These are phyloP conservation scores for Blastobotrys illinoisensis DNA, from an alignment of 1,139 yeast species.

Conservation along the genomic window DNA sequence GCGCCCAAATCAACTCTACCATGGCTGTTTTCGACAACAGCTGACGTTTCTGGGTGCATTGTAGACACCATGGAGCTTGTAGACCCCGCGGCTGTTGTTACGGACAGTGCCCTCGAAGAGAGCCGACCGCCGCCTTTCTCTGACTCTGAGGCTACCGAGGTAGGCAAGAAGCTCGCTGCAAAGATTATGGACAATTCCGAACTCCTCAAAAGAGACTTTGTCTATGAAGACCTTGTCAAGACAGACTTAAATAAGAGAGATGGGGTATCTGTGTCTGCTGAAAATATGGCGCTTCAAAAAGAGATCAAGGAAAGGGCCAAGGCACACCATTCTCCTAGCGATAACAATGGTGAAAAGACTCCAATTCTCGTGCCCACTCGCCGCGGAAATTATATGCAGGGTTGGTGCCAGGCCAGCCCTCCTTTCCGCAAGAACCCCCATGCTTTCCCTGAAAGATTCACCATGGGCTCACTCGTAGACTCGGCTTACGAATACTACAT, in stretches of 20 bases:
- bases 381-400: slow-evolving; percentile 8
- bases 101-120: background rate
- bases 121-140: background rate
- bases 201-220: background rate
- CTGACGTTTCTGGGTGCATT: slow-evolving; percentile 50
- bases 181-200: background rate
- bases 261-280: background rate
- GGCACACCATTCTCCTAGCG: background rate
- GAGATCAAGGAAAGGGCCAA: background rate
- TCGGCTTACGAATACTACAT: slow-evolving; percentile 65
- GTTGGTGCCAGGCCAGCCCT: slow-evolving; percentile 9
- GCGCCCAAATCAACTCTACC: slow-evolving; percentile 30
- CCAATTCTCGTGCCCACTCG: slow-evolving; percentile 11
- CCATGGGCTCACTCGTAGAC: slow-evolving; percentile 60
- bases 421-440: slow-evolving; percentile 7
- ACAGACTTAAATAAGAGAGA: too few species aligned
- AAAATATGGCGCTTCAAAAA: background rate
- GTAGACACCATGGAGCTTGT: slow-evolving; percentile 7
- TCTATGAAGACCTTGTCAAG: too few species aligned
- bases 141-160: background rate
- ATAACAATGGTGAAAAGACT: background rate
- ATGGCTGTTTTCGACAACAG: slow-evolving; percentile 40
- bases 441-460: slow-evolving; percentile 18
- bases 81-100: background rate
- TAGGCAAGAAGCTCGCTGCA: background rate